These are phyloP conservation scores for Penicillium robsamsonii DNA, from an alignment of 495 filamentous ascomycete genomes.

Conservation along the genomic window DNA sequence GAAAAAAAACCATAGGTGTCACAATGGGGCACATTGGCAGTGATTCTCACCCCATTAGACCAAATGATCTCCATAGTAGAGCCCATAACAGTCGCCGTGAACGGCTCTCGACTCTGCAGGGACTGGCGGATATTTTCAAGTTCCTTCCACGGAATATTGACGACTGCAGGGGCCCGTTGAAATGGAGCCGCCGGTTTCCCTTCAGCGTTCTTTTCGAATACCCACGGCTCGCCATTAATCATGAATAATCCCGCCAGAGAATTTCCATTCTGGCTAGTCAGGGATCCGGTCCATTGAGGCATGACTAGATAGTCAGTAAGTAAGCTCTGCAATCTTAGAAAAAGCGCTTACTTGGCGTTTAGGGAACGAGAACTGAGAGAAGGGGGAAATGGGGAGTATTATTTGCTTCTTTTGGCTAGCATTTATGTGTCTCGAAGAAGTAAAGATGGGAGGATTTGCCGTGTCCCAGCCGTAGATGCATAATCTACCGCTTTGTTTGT, in stretches of 20 bases:
- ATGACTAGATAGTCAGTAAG: conserved; percentile 2
- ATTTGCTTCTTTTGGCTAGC: not conserved
- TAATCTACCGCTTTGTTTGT: not conserved
- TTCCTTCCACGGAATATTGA: conserved; percentile 13
- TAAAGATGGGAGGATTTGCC: not conserved
- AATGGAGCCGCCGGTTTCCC: not conserved
- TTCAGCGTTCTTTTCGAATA: conserved; percentile 10
- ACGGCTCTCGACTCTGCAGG: conserved; percentile 2
- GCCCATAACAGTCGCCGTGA: conserved; percentile 6
- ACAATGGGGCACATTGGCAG: conserved; percentile 12
- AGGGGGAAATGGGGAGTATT: not conserved
- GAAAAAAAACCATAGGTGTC: conserved; percentile 3
- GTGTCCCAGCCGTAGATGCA: too few species aligned
- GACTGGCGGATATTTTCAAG: conserved; percentile 5
- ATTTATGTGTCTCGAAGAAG: not conserved
- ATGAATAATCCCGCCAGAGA: conserved; percentile 10
- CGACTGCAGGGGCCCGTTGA: conserved; percentile 10
- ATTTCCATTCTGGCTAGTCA: conserved; percentile 1
- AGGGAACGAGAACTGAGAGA: not conserved
- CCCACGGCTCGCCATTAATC: conserved; percentile 12
- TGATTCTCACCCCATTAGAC: conserved; percentile 12
- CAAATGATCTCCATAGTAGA: conserved; percentile 11
- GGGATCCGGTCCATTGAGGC: conserved; percentile 10
- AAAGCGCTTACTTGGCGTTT: not conserved
- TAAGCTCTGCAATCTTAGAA: not conserved